Base-by-base conservation (phyloP, 2,329 filamentous ascomycete species). In the Neonectria ditissima region DNA sequence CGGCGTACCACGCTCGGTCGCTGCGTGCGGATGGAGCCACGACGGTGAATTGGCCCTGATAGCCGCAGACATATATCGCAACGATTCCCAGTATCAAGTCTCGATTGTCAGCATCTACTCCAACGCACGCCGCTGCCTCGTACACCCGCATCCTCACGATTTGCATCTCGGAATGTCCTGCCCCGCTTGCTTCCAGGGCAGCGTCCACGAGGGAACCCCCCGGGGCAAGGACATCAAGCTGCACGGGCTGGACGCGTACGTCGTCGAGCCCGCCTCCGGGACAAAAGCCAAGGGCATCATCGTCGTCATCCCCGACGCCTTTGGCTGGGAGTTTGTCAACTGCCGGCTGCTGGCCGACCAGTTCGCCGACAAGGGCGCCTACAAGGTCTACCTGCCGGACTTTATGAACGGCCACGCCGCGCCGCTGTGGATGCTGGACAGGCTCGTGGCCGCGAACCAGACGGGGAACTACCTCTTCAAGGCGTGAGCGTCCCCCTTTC, bases 301-400 rank as follows among this genome's bases (percentile, higher is more conserved):
- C 10, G 82, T 88, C 44, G 79, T 87, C 53, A 79, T 89, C 32
- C 80, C 86, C 0, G 86, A 88, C 69, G 82, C 82, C 0, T 87
- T 88, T 67, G 86, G 86, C 16, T 85, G 84, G 81, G 77, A 80
- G 2, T 83, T 88, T 65, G 74, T 81, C 22, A 88, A 88, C 73
- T 81, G 80, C 55, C 79, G 83, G 39, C 73, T 87, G 6, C 73
- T 88, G 34, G 85, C 84, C 5, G 86, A 89, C 68, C 74, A 76
- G 44, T 87, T 86, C 67, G 85, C 85, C n/a, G 78, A 79, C 62
- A 83, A 82, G 69, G 81, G 81, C 5, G 76, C 77, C 14, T 87
- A 81, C 69, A 77, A 75, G 9, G 84, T 88, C 37, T 84, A 85
- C 63, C 66, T 85, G n/a, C 86, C 86, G 0, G 86, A 89, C 59